phyloP scores from a whole-genome alignment of 495 filamentous ascomycete genomes.

The Lasiosphaeria miniovina region DNA sequence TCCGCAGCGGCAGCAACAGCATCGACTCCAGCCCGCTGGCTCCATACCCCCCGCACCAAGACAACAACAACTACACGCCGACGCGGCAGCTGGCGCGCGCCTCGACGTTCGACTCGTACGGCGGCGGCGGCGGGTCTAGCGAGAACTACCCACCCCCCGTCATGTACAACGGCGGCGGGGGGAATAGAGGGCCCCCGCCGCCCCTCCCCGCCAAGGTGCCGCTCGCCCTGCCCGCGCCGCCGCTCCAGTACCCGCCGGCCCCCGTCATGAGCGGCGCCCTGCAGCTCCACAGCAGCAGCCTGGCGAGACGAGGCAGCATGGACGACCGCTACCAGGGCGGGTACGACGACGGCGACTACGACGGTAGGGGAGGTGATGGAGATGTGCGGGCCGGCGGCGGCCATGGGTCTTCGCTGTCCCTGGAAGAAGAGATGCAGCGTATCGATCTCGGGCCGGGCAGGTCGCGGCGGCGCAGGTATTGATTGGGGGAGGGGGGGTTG shows the following conservation, averaged over 20 bases:
- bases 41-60: slow-evolving; percentile 43
- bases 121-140: slow-evolving; percentile 2
- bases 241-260: slow-evolving; percentile 5
- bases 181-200: slow-evolving; percentile 1
- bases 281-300: slow-evolving; percentile 34
- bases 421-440: slow-evolving; percentile 75
- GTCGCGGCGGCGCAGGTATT: slow-evolving; percentile 19
- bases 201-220: slow-evolving; percentile 77
- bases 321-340: background rate
- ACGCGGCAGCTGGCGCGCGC: slow-evolving; percentile 38
- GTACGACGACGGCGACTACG: slow-evolving; percentile 18
- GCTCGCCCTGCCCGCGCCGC: slow-evolving; percentile 34
- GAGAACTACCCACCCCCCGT: slow-evolving; percentile 38
- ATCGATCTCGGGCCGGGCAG: slow-evolving; percentile 76
- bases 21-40: slow-evolving; percentile 34
- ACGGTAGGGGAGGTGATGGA: slow-evolving; percentile 20
- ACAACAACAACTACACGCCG: slow-evolving; percentile 36
- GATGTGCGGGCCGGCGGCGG: slow-evolving; percentile 37
- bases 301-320: slow-evolving; percentile 15
- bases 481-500: background rate
- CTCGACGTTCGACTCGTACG: slow-evolving; percentile 40
- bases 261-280: slow-evolving; percentile 43
- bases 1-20: slow-evolving; percentile 19
- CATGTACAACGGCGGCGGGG: slow-evolving; percentile 1
- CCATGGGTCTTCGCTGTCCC: slow-evolving; percentile 44